Evolutionary conservation across 805 yeast species (phyloP).

Genomic region (Vanderwaltozyma polyspora): DNA sequence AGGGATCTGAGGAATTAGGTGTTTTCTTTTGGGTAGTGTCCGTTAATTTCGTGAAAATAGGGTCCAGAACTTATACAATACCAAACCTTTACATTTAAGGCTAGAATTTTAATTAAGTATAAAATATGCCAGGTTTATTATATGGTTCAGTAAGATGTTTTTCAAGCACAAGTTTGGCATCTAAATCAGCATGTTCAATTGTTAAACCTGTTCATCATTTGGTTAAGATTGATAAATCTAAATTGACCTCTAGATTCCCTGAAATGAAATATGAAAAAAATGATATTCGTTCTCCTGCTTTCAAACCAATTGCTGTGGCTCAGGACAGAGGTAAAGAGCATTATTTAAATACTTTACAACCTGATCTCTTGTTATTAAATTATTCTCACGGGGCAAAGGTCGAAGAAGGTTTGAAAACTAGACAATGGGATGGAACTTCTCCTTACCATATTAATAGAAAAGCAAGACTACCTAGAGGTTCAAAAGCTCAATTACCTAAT

Average conservation of each 20-base stretch:
- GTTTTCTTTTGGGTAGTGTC: too few species aligned
- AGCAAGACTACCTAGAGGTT: conserved; percentile 63
- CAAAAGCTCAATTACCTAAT: conserved; percentile 62
- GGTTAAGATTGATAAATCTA: conserved; percentile 61
- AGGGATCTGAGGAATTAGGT: too few species aligned
- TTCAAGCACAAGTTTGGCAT: conserved; percentile 26
- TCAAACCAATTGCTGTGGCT: conserved; percentile 58
- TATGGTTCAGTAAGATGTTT: too few species aligned
- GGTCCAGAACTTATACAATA: too few species aligned
- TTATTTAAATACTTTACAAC: conserved; percentile 58
- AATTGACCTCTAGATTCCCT: conserved; percentile 64
- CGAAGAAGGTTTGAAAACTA: conserved; percentile 52
- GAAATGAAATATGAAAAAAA: conserved; percentile 54
- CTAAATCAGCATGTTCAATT: conserved; percentile 52
- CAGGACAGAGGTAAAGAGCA: conserved; percentile 75
- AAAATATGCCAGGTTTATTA: too few species aligned
- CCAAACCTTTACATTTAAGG: too few species aligned
- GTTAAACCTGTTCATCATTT: conserved; percentile 89
- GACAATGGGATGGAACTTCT: conserved; percentile 79
- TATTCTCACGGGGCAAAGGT: conserved; percentile 55
- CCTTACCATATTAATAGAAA: conserved; percentile 86
- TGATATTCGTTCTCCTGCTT: conserved; percentile 72
- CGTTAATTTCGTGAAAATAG: too few species aligned
- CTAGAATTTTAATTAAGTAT: too few species aligned
- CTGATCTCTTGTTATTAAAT: conserved; percentile 68